Conservation (phyloP, 2,329 filamentous ascomycete species). For the Claviceps purpurea region DNA sequence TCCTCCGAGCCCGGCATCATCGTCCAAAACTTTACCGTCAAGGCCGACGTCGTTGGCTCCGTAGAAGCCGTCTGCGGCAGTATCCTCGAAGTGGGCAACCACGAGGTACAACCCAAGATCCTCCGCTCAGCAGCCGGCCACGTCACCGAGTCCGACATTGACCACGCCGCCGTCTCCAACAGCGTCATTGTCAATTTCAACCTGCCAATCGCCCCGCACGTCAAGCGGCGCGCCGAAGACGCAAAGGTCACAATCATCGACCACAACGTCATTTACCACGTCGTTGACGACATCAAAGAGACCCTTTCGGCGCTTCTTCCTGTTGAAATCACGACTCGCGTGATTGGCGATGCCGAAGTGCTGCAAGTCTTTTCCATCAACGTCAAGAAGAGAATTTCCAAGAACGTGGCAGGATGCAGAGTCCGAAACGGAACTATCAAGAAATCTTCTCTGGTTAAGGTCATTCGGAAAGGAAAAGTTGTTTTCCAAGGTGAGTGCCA, state of each 20-base stretch:
- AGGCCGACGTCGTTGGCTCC: conserved; percentile 86
- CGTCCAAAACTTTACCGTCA: conserved; percentile 70
- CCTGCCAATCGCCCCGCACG: conserved; percentile 49
- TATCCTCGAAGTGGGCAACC: conserved; percentile 66
- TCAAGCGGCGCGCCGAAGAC: conserved; percentile 55
- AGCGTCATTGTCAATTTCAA: conserved; percentile 84
- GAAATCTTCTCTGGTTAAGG: conserved; percentile 50
- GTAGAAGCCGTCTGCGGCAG: conserved; percentile 78
- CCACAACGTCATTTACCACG: conserved; percentile 74
- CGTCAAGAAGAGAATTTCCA: conserved; percentile 53
- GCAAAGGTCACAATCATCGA: conserved; percentile 67
- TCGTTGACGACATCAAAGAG: conserved; percentile 58
- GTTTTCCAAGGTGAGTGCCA: conserved; percentile 65
- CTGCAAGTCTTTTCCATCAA: conserved; percentile 75
- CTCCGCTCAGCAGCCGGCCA: conserved; percentile 66
- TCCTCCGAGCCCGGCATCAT: conserved; percentile 28
- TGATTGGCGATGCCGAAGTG: conserved; percentile 81
- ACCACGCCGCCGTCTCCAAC: conserved; percentile 66
- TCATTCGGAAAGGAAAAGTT: conserved; percentile 56
- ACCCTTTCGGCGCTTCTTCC: conserved; percentile 57
- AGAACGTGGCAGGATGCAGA: conserved; percentile 75
- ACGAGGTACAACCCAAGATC: conserved; percentile 66
- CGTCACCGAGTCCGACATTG: conserved; percentile 75
- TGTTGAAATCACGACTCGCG: conserved; percentile 51
- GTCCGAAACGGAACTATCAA: conserved; percentile 68